Evolutionary conservation across 2,329 filamentous ascomycete genomes (phyloP).

Genomic region (Juglanconis oblonga): DNA sequence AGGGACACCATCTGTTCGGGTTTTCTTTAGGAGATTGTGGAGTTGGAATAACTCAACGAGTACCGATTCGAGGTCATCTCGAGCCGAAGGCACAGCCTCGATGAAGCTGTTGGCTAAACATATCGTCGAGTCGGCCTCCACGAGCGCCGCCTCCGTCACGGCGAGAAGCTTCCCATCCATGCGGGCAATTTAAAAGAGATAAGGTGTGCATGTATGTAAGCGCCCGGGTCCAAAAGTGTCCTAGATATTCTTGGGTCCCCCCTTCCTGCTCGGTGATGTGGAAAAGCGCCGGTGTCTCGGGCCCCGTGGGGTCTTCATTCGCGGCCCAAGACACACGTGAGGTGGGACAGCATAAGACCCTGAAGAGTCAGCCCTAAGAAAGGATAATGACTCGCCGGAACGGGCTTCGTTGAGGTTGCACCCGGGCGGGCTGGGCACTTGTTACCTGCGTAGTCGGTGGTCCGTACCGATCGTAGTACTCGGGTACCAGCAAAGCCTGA

Average conservation of each 20-base stretch:
- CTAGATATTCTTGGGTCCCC: background rate
- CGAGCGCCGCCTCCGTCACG: slow-evolving; percentile 16
- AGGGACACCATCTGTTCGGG: background rate
- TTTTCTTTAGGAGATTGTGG: slow-evolving; percentile 2
- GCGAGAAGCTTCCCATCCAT: slow-evolving; percentile 15
- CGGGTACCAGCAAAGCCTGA: too few relatives aligned
- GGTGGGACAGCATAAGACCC: too few relatives aligned
- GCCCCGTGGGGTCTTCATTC: background rate
- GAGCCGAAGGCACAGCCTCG: slow-evolving; percentile 13
- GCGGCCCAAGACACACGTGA: too few relatives aligned
- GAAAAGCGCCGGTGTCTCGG: background rate
- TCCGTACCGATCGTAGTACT: too few relatives aligned
- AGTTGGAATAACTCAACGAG: slow-evolving; percentile 10
- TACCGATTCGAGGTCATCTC: slow-evolving; percentile 11
- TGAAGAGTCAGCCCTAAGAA: too few relatives aligned
- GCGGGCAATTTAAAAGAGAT: background rate
- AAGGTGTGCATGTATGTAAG: background rate
- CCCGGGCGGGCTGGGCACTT: too few relatives aligned
- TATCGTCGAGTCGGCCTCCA: slow-evolving; percentile 3
- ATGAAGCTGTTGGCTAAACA: slow-evolving; percentile 9
- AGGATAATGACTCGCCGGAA: too few relatives aligned
- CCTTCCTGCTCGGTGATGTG: background rate
- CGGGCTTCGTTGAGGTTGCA: too few relatives aligned
- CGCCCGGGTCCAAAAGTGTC: background rate
- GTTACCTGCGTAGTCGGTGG: too few relatives aligned